Evolutionary conservation across 495 filamentous ascomycete genomes (phyloP).

Genomic region (Penicillium maclennaniae): DNA sequence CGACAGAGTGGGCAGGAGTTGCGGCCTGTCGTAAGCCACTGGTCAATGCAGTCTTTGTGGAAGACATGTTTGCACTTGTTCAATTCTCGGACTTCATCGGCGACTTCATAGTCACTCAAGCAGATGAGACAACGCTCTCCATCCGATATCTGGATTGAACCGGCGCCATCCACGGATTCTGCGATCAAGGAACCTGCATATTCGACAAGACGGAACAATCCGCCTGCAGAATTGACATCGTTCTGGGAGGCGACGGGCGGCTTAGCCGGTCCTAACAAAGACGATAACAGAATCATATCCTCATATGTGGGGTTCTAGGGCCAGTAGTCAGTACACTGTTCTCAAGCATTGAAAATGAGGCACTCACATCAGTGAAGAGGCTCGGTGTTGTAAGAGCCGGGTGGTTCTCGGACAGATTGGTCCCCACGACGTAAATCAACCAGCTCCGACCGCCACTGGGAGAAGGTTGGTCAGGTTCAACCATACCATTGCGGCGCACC

Average conservation of each 20-base stretch:
- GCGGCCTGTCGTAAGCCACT: slow-evolving; percentile 78
- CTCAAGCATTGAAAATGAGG: not conserved
- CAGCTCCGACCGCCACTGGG: slow-evolving; percentile 58
- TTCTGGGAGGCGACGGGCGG: slow-evolving; percentile 67
- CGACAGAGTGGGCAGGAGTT: slow-evolving; percentile 76
- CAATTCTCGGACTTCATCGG: slow-evolving; percentile 60
- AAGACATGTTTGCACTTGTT: slow-evolving; percentile 67
- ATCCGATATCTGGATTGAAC: slow-evolving; percentile 47
- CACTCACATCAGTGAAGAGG: slow-evolving; percentile 66
- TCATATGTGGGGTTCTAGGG: slow-evolving; percentile 69
- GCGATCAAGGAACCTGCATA: slow-evolving; percentile 48
- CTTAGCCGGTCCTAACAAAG: slow-evolving; percentile 69
- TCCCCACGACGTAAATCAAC: slow-evolving; percentile 78
- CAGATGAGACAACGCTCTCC: slow-evolving; percentile 70
- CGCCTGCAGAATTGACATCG: slow-evolving; percentile 63
- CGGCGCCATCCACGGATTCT: slow-evolving; percentile 44
- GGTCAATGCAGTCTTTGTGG: slow-evolving; percentile 72
- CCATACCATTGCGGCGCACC: slow-evolving; percentile 61
- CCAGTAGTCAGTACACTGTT: slow-evolving; percentile 11
- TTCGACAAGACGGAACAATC: slow-evolving; percentile 50
- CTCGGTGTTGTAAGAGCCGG: slow-evolving; percentile 73
- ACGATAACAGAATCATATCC: slow-evolving; percentile 72
- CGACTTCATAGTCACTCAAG: slow-evolving; percentile 64
- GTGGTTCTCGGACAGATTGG: slow-evolving; percentile 71
- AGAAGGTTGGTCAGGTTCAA: slow-evolving; percentile 57